A percentile compares a stretch with the other conserved stretches of the same genome.
Conservation (phyloP, 495 filamentous ascomycete genomes). For the Tuber indicum region DNA sequence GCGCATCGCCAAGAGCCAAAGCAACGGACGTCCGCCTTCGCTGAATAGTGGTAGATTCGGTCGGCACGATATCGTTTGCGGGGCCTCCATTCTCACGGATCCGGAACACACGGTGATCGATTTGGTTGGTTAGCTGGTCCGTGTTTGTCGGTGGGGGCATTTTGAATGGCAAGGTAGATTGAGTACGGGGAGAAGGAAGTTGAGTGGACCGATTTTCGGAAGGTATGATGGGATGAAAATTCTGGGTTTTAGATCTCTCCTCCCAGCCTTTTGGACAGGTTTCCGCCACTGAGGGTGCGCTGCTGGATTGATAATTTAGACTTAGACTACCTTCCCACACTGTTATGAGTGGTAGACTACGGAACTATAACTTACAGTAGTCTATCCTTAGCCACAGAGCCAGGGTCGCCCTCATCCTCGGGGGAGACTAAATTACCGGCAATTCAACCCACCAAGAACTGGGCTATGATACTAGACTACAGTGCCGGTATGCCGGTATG, state of each 20-base stretch:
- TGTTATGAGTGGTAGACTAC: too few relatives aligned
- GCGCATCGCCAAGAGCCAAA: not conserved
- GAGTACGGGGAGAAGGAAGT: not conserved
- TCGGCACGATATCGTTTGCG: not conserved
- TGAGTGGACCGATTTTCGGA: not conserved
- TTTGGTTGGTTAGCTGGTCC: not conserved
- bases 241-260: not conserved
- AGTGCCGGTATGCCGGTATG: too few relatives aligned
- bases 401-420: not conserved
- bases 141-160: not conserved
- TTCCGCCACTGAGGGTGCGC: not conserved
- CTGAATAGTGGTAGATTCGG: not conserved
- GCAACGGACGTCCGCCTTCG: constrained; percentile 1
- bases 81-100: not conserved
- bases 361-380: too few relatives aligned
- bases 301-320: too few relatives aligned
- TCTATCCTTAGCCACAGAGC: not conserved
- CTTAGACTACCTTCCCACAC: too few relatives aligned
- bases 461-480: too few relatives aligned
- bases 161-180: not conserved
- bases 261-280: not conserved
- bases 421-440: too few relatives aligned
- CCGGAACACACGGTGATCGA: not conserved
- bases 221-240: not conserved
- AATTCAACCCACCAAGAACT: too few relatives aligned